Evolutionary conservation across 176 grass and related monocot species (phyloP).

Genomic region (Puccinellia tenuiflora): DNA sequence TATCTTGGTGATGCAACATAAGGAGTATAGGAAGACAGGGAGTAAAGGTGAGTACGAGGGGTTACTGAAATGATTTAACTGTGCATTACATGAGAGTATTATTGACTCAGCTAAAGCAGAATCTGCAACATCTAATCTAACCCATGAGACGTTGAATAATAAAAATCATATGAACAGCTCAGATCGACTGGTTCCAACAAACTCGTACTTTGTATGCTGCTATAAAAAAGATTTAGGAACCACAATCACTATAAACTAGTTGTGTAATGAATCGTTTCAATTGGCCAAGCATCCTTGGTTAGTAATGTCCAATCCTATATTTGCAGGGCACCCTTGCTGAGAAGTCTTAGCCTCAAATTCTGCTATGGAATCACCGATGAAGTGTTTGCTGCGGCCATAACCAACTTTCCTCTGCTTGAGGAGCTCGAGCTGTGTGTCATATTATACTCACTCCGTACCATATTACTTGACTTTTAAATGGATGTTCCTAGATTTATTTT

Average conservation of each 20-base stretch:
- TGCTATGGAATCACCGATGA: neutral
- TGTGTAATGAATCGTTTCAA: neutral
- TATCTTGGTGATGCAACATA: neutral
- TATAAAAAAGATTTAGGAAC: neutral
- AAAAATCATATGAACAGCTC: neutral
- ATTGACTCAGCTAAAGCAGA: too few species aligned
- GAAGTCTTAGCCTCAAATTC: neutral
- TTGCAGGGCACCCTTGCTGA: neutral
- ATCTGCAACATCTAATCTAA: too few species aligned
- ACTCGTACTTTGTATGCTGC: neutral
- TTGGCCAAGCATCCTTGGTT: neutral
- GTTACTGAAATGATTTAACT: too few species aligned
- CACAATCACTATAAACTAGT: too few species aligned
- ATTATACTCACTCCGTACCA: too few species aligned
- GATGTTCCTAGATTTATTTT: too few species aligned
- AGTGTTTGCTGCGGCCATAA: neutral
- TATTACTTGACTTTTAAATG: too few species aligned
- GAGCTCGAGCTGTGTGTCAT: neutral
- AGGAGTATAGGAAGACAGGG: neutral
- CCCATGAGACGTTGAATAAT: neutral
- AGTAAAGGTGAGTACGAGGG: too few species aligned
- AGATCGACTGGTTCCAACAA: neutral
- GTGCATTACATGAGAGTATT: too few species aligned
- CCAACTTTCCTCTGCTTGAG: neutral
- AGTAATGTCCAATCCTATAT: neutral